Evolutionary conservation across 257 asterid genomes (phyloP).

Genomic region (Solanum etuberosum): DNA sequence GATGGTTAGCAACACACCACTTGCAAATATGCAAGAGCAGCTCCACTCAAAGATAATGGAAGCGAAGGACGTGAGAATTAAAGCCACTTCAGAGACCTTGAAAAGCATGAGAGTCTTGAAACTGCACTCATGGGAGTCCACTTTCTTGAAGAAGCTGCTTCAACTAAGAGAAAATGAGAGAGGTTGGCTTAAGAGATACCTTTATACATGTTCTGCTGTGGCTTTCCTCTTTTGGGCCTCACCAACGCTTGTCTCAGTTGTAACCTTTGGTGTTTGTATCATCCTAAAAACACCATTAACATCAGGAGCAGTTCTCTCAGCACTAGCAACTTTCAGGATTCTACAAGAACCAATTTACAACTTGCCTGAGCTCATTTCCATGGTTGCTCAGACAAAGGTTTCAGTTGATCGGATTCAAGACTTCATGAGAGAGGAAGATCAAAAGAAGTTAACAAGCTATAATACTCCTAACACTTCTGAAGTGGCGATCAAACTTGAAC

Average conservation of each 20-base stretch:
- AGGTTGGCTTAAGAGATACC: constrained; percentile 42
- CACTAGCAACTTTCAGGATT: constrained; percentile 74
- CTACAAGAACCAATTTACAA: constrained; percentile 88
- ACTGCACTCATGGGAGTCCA: constrained; percentile 74
- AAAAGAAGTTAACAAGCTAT: constrained; percentile 19
- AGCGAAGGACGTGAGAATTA: constrained; percentile 61
- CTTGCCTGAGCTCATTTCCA: constrained; percentile 69
- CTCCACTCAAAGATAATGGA: constrained; percentile 71
- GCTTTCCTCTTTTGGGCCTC: constrained; percentile 88
- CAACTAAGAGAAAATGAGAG: constrained; percentile 55
- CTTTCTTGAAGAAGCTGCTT: constrained; percentile 38
- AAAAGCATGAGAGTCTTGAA: constrained; percentile 73
- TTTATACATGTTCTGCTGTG: constrained; percentile 59
- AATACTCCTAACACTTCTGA: constrained; percentile 14
- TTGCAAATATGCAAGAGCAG: constrained; percentile 58
- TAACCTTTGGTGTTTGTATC: constrained; percentile 62
- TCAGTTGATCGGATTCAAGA: constrained; percentile 50
- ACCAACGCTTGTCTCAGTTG: constrained; percentile 70
- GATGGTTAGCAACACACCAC: constrained; percentile 77
- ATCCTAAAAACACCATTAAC: constrained; percentile 51
- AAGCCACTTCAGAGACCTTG: constrained; percentile 62
- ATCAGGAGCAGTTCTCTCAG: constrained; percentile 71
- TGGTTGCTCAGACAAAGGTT: constrained; percentile 78
- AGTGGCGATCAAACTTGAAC: constrained; percentile 51
- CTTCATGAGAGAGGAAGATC: constrained; percentile 46